These are phyloP conservation scores for Debaryomyces maramus DNA, from an alignment of 805 yeast species.

Conservation along the genomic window DNA sequence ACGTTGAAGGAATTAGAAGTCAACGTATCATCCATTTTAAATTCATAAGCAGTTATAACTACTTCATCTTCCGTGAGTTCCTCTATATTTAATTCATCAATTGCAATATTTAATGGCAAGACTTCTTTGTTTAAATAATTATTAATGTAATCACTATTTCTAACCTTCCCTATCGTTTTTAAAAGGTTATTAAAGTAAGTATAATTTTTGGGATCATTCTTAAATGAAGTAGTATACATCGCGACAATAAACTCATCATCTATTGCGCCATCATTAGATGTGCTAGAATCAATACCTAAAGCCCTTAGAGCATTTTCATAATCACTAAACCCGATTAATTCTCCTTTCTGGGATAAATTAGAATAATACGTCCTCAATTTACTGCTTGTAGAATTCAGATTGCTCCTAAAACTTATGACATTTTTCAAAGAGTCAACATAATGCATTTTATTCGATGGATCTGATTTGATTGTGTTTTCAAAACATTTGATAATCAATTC, in stretches of 20 bases:
- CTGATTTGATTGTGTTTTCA: slow-evolving; percentile 36
- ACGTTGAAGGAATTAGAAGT: slow-evolving; percentile 28
- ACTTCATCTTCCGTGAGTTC: slow-evolving; percentile 58
- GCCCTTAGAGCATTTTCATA: slow-evolving; percentile 31
- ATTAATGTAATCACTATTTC: slow-evolving; percentile 19
- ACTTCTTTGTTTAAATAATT: slow-evolving; percentile 31
- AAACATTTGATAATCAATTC: slow-evolving; percentile 42
- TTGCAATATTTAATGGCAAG: slow-evolving; percentile 33
- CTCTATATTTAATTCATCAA: slow-evolving; percentile 39
- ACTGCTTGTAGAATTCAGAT: slow-evolving; percentile 11
- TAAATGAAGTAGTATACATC: slow-evolving; percentile 30
- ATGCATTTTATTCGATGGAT: slow-evolving; percentile 28
- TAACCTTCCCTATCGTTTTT: slow-evolving; percentile 25
- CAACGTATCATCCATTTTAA: slow-evolving; percentile 54
- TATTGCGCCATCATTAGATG: slow-evolving; percentile 14
- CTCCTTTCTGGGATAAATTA: slow-evolving; percentile 26
- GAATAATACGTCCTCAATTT: slow-evolving; percentile 31
- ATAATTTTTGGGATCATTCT: slow-evolving; percentile 37
- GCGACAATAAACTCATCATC: slow-evolving; percentile 38
- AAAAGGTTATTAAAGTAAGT: slow-evolving; percentile 33
- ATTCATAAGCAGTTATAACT: slow-evolving; percentile 70
- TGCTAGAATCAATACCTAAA: slow-evolving; percentile 27
- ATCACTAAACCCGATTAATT: slow-evolving; percentile 34
- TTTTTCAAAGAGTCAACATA: slow-evolving; percentile 40
- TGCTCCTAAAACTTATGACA: slow-evolving; percentile 17